Evolutionary conservation across 2,329 filamentous ascomycete species (phyloP).

Genomic region (Pezicula carpinea): DNA sequence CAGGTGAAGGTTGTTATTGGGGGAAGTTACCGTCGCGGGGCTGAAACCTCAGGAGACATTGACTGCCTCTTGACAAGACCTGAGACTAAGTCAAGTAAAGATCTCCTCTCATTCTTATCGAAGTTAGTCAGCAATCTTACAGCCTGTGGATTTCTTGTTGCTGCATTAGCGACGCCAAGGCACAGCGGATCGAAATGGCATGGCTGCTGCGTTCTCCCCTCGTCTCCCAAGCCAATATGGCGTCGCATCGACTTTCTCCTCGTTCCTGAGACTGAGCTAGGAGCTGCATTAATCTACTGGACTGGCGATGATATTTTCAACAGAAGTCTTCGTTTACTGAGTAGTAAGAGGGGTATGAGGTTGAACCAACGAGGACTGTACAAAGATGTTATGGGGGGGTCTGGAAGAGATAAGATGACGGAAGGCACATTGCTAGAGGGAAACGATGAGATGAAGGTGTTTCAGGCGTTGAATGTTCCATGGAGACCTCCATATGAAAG

Average conservation of each 20-base stretch:
- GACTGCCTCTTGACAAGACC: slow-evolving; percentile 78
- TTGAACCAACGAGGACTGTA: slow-evolving; percentile 82
- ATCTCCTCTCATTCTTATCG: slow-evolving; percentile 60
- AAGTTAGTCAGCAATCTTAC: slow-evolving; percentile 60
- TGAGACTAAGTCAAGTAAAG: slow-evolving; percentile 44
- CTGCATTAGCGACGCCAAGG: slow-evolving; percentile 55
- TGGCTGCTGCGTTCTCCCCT: slow-evolving; percentile 71
- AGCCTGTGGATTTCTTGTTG: slow-evolving; percentile 60
- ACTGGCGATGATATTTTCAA: slow-evolving; percentile 96
- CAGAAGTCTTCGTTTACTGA: slow-evolving; percentile 74
- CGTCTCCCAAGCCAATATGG: slow-evolving; percentile 51
- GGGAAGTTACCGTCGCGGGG: slow-evolving; percentile 81
- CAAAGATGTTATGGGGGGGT: slow-evolving; percentile 60
- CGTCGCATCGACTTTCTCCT: slow-evolving; percentile 80
- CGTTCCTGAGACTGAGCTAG: slow-evolving; percentile 73
- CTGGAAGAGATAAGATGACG: slow-evolving; percentile 53
- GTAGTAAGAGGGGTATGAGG: slow-evolving; percentile 75
- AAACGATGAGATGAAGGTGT: slow-evolving; percentile 72
- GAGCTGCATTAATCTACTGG: slow-evolving; percentile 88
- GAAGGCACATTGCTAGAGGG: slow-evolving; percentile 71
- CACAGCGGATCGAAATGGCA: slow-evolving; percentile 77
- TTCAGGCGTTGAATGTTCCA: slow-evolving; percentile 74
- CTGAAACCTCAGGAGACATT: slow-evolving; percentile 71
- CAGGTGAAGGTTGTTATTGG: slow-evolving; percentile 67
- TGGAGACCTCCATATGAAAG: slow-evolving; percentile 76